A percentile compares a stretch with the other conserved stretches of the same genome.
These are phyloP conservation scores for Stellera chamaejasme DNA, from an alignment of 345 rosid species.

Conservation along the genomic window DNA sequence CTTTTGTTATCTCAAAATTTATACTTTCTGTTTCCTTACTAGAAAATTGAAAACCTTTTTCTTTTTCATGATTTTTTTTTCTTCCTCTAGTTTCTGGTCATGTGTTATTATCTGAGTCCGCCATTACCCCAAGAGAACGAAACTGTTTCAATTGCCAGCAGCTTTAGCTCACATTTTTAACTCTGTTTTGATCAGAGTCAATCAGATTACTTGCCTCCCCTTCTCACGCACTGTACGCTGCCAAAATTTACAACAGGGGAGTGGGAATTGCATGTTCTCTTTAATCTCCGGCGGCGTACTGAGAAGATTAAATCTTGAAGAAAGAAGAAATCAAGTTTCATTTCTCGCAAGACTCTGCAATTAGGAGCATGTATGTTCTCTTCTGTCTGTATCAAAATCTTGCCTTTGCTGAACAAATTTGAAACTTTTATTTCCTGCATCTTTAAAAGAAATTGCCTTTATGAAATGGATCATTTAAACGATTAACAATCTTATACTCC, in stretches of 20 bases:
- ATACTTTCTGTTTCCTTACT: background rate
- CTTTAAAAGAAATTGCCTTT: background rate
- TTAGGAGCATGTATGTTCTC: background rate
- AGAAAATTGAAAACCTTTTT: background rate
- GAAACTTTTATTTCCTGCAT: background rate
- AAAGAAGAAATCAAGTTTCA: too few species aligned
- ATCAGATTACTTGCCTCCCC: conserved; percentile 5
- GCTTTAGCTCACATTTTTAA: background rate
- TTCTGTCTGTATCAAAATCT: background rate
- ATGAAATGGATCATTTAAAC: background rate
- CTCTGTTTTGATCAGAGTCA: background rate
- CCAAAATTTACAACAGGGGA: conserved; percentile 2
- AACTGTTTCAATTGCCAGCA: background rate
- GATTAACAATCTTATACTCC: conserved; percentile 2
- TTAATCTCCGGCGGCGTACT: conserved; percentile 9
- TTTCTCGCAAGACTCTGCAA: too few species aligned
- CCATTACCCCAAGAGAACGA: too few species aligned
- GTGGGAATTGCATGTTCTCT: conserved; percentile 4
- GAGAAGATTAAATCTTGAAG: conserved; percentile 19
- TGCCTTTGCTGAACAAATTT: background rate
- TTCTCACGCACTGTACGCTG: background rate
- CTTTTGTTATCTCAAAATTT: conserved; percentile 4
- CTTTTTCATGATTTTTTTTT: background rate
- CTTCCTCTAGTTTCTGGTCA: background rate
- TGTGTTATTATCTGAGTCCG: conserved; percentile 5